Evolutionary conservation across 2,329 filamentous ascomycete genomes (phyloP).

Genomic region (Talaromyces islandicus): DNA sequence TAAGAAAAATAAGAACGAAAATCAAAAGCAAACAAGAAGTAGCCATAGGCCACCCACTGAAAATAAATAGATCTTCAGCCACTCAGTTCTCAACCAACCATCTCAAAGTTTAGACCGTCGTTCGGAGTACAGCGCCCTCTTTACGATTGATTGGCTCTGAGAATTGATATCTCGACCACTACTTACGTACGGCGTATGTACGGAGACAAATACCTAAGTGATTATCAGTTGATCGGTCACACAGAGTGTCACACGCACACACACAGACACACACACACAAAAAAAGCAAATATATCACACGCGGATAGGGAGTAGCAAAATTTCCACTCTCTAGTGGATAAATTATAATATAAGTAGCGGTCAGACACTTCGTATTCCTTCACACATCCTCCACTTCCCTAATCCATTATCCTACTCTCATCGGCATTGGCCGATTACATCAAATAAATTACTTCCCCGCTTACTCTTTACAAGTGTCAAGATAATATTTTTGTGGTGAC

Average conservation of each 20-base stretch:
- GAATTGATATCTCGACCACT: background rate
- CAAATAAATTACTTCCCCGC: background rate
- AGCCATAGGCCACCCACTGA: background rate
- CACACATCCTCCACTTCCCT: background rate
- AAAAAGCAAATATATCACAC: background rate
- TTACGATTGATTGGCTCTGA: background rate
- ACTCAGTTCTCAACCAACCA: background rate
- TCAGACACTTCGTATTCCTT: background rate
- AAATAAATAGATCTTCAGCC: background rate
- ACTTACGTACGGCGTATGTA: background rate
- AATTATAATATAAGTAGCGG: background rate
- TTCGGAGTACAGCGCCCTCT: background rate
- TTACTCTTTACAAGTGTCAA: background rate
- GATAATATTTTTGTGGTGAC: background rate
- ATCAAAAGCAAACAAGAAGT: no score
- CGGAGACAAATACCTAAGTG: background rate
- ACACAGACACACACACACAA: background rate
- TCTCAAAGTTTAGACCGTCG: background rate
- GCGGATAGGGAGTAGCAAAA: background rate
- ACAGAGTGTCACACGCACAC: no score
- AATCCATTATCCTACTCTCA: background rate
- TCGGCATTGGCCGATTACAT: background rate
- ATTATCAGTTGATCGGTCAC: background rate
- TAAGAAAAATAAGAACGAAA: no score
- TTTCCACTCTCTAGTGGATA: background rate